Evolutionary conservation across 257 asterid genomes (phyloP), one percentile per base, ranked within the genome.

Genomic region (Solanum piurae): DNA sequence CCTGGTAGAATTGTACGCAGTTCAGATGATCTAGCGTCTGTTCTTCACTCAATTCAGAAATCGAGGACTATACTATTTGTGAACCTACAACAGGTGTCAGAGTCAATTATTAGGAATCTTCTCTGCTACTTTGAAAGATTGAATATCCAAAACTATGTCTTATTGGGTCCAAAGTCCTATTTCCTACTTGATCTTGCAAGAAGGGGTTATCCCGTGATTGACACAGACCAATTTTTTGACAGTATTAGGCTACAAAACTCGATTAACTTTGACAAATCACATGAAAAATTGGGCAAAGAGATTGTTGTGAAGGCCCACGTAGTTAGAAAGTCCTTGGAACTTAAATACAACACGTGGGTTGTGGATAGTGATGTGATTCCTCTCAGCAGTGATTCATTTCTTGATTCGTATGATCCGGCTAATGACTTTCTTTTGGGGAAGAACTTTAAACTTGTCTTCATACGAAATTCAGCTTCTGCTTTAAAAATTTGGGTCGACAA

Each of bases 111-210:
- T 83, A 88, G 91, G 93, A 97, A 97, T 90, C 91, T 96, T 89
- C 95, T 96, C 89, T 96, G 99, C 94, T 96, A 95, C 89, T 93
- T 95, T 69, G 98, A 93, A 91, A 92, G 92, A 90, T 87, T 91
- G 90, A 92, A 92, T 88, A 92, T 93, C 88, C 93, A 68, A 68
- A 97, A 95, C 89, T 96, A 94, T 90, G 58, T 97, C 86, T 87
- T 97, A 42, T 68, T 95, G 12, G 99, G 99, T 52, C 93, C 92
- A 10, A 42, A 89, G 14, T 93, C 98, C 38, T 83, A 55, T 90
- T 90, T 95, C 46, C 88, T 94, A 36, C 88, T 88, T 12, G 99
- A 97, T 94, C 98, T 97, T 90, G 94, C 99, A 21, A 94, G 98
- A 91, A 92, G 94, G 89, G 99, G 99, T 33, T 90, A 96, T 89